Percentiles rank a stretch among this genome's conserved stretches.
Conservation (phyloP, 352 stramenopile genomes). For the Phytophthora pseudosyringae region DNA sequence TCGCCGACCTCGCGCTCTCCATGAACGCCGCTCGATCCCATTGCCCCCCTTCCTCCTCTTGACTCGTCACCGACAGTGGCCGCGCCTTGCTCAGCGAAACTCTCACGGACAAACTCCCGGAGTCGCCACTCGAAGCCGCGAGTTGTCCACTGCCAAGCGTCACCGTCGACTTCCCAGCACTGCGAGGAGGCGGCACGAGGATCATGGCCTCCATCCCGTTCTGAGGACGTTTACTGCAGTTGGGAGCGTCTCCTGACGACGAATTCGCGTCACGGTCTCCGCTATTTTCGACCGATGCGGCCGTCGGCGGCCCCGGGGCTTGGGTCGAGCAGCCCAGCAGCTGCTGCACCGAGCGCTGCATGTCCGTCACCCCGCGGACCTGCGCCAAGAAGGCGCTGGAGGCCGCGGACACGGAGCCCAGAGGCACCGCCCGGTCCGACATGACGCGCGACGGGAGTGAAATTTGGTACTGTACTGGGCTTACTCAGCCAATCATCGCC, state of each 20-base stretch:
- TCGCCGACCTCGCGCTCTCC: slow-evolving; percentile 11
- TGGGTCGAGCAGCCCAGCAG: background rate
- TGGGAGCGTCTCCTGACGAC: background rate
- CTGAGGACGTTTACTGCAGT: background rate
- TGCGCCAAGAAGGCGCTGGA: background rate
- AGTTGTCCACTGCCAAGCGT: slow-evolving; percentile 7
- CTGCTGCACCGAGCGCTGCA: background rate
- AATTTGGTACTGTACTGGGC: slow-evolving; percentile 13
- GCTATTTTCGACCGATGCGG: slow-evolving; percentile 4
- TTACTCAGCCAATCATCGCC: slow-evolving; percentile 19
- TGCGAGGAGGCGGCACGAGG: slow-evolving; percentile 1
- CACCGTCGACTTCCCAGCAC: background rate
- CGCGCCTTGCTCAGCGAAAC: slow-evolving; percentile 19
- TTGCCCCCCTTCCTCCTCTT: background rate
- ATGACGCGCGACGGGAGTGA: slow-evolving; percentile 2
- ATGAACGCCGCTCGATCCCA: slow-evolving; percentile 23
- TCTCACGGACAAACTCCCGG: slow-evolving; percentile 16
- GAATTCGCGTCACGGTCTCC: slow-evolving; percentile 1
- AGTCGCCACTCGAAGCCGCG: slow-evolving; percentile 10
- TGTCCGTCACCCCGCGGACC: background rate
- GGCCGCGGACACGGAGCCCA: background rate
- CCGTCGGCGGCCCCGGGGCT: background rate
- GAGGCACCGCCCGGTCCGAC: slow-evolving; percentile 2
- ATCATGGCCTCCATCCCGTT: slow-evolving; percentile 13
- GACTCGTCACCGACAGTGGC: background rate